Evolutionary conservation across 352 stramenopile genomes (phyloP).

Genomic region (Nothophytophthora sp.): DNA sequence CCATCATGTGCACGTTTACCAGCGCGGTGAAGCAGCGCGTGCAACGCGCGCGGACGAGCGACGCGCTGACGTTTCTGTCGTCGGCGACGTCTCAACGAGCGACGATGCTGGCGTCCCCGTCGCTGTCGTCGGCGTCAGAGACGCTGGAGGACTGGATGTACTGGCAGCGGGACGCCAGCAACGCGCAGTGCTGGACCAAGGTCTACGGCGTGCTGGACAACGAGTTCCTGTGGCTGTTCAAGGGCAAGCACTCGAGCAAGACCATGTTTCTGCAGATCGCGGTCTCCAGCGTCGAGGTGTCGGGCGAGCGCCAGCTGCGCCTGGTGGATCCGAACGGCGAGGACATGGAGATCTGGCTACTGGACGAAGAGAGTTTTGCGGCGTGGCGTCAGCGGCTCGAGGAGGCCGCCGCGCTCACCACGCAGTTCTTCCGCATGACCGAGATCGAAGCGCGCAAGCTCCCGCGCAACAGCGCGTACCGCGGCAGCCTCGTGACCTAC

Average conservation of each 20-base stretch:
- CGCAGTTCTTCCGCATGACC: constrained; percentile 64
- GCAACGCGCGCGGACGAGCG: constrained; percentile 27
- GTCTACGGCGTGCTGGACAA: constrained; percentile 79
- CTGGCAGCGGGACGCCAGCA: constrained; percentile 75
- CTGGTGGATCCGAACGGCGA: constrained; percentile 78
- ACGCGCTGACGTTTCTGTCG: constrained; percentile 34
- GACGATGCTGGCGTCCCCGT: constrained; percentile 42
- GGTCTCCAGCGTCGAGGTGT: constrained; percentile 66
- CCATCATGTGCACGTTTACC: constrained; percentile 9
- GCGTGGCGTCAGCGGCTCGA: constrained; percentile 60
- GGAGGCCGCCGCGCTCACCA: constrained; percentile 57
- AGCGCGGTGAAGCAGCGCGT: constrained; percentile 22
- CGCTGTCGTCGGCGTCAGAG: constrained; percentile 30
- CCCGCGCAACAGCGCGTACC: constrained; percentile 61
- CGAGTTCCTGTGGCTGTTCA: constrained; percentile 84
- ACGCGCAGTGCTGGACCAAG: constrained; percentile 79
- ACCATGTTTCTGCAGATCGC: constrained; percentile 79
- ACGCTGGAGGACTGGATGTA: constrained; percentile 81
- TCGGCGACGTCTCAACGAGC: constrained; percentile 43
- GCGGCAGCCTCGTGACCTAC: constrained; percentile 68
- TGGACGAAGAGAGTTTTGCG: constrained; percentile 51
- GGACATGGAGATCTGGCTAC: constrained; percentile 73
- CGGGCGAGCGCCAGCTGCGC: constrained; percentile 61
- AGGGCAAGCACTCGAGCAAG: constrained; percentile 51
- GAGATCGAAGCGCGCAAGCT: constrained; percentile 56